A percentile compares a stretch with the other conserved stretches of the same genome.
Conservation (phyloP, 805 yeast species). For the Monosporozyma solicola region DNA sequence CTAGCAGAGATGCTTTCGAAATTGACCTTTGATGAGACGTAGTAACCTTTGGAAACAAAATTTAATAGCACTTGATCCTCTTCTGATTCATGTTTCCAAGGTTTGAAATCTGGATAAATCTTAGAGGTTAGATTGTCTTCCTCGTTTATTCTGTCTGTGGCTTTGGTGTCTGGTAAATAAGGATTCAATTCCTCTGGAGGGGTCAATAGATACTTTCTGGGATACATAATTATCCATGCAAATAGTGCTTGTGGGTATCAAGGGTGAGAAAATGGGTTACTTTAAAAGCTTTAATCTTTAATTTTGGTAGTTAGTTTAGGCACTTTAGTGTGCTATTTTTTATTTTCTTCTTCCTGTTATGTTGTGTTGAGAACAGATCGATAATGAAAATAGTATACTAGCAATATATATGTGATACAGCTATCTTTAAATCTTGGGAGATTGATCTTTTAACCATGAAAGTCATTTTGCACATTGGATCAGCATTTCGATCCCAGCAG, state of each 20-base stretch:
- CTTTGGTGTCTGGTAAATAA: constrained; percentile 7
- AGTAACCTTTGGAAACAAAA: constrained; percentile 29
- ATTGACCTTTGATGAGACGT: constrained; percentile 26
- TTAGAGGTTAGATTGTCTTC: background rate
- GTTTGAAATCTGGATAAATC: constrained; percentile 29
- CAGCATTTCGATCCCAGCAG: background rate
- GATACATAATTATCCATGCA: constrained; percentile 6
- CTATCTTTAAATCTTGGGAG: background rate
- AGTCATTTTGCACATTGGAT: background rate
- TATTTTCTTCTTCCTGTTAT: too few relatives aligned
- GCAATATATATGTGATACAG: background rate
- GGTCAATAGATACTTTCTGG: constrained; percentile 21
- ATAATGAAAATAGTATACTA: background rate
- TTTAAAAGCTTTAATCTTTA: too few relatives aligned
- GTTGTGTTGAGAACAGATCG: too few relatives aligned
- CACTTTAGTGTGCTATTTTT: too few relatives aligned
- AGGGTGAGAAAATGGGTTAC: background rate
- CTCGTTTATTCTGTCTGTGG: background rate
- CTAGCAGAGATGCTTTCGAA: constrained; percentile 32
- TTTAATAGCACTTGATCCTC: constrained; percentile 26
- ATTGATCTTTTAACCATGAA: too few relatives aligned
- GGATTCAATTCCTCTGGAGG: constrained; percentile 31
- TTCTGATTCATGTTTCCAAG: constrained; percentile 26
- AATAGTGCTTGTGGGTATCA: background rate
- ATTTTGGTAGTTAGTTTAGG: too few relatives aligned